phyloP scores from a whole-genome alignment of 2,329 filamentous ascomycete genomes.

The Plenodomus biglobosus region DNA sequence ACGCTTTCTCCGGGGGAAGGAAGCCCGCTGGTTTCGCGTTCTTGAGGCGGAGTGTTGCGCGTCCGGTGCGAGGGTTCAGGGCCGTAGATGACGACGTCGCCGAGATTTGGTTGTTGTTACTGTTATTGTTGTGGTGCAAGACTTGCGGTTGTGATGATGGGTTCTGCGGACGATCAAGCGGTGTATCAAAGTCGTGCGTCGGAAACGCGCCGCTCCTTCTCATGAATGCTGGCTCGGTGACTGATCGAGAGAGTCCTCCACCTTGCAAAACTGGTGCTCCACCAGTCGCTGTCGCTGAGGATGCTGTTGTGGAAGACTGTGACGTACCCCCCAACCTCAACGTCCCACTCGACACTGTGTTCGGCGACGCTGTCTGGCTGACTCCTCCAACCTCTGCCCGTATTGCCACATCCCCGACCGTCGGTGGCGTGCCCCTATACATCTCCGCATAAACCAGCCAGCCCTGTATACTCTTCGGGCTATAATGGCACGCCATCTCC shows the following conservation, averaged over 20 bases:
- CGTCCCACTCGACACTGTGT: constrained; percentile 39
- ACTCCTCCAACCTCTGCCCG: constrained; percentile 38
- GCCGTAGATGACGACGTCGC: constrained; percentile 26
- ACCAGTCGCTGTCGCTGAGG: constrained; percentile 46
- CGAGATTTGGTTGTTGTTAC: no score
- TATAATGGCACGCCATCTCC: constrained; percentile 51
- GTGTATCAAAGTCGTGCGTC: constrained; percentile 21
- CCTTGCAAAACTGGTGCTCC: constrained; percentile 20
- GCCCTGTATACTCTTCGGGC: constrained; percentile 52
- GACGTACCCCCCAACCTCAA: constrained; percentile 24
- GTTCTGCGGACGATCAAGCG: constrained; percentile 2
- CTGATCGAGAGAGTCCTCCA: constrained; percentile 18
- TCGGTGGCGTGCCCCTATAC: constrained; percentile 50
- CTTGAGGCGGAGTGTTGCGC: constrained; percentile 32
- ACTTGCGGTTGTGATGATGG: constrained; percentile 38
- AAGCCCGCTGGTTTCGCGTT: constrained; percentile 46
- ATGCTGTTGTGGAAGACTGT: constrained; percentile 43
- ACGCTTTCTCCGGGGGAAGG: constrained; percentile 49
- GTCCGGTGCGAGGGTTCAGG: constrained; percentile 21
- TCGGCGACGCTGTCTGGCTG: constrained; percentile 38
- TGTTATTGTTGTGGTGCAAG: no score
- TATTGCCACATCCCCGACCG: constrained; percentile 47
- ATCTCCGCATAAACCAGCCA: constrained; percentile 52
- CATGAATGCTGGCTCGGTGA: constrained; percentile 22
- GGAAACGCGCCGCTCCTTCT: constrained; percentile 30